phyloP scores from a whole-genome alignment of 1,284 basidiomycete species.

The Fomes fomentarius region DNA sequence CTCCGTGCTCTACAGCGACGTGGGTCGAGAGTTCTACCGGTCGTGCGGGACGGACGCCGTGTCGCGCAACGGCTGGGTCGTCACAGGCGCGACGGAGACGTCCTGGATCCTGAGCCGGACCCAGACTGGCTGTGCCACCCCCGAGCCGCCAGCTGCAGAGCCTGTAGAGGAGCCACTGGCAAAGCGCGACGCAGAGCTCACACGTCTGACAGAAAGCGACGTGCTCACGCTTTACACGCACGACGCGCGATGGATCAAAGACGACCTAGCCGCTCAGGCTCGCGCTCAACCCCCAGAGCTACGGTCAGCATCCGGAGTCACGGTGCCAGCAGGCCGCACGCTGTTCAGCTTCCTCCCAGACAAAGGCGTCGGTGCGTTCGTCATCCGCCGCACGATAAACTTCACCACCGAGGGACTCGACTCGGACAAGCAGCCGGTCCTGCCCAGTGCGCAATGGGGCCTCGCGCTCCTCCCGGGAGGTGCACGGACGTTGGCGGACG shows the following conservation, averaged over 20 bases:
- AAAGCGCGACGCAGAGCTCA: slow-evolving; percentile 1
- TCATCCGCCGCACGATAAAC: slow-evolving; percentile 31
- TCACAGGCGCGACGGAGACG: slow-evolving; percentile 44
- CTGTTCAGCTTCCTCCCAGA: slow-evolving; percentile 49
- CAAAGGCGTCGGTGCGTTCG: slow-evolving; percentile 49
- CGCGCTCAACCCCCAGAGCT: slow-evolving; percentile 15
- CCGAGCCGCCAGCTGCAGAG: too few species aligned
- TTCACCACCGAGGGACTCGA: slow-evolving; percentile 12
- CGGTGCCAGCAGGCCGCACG: slow-evolving; percentile 1
- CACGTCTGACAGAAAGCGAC: slow-evolving; percentile 26
- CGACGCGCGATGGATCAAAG: slow-evolving; percentile 26
- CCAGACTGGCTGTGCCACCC: too few species aligned
- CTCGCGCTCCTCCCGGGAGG: slow-evolving; percentile 33
- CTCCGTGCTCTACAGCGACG: slow-evolving; percentile 66
- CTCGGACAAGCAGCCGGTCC: slow-evolving; percentile 10
- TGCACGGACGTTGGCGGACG: slow-evolving; percentile 1
- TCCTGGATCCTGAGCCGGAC: slow-evolving; percentile 36
- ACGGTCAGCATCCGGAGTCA: neutral
- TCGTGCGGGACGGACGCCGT: slow-evolving; percentile 42
- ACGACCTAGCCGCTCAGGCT: slow-evolving; percentile 22
- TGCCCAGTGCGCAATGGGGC: slow-evolving; percentile 41
- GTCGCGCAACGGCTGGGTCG: slow-evolving; percentile 50
- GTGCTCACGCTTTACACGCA: slow-evolving; percentile 24
- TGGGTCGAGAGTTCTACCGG: slow-evolving; percentile 57
- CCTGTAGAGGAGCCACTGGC: too few species aligned